Percentiles rank a stretch among this genome's conserved stretches.
These are phyloP conservation scores for Hawksworthiomyces lignivorus DNA, from an alignment of 2,329 filamentous ascomycete genomes.

Conservation along the genomic window DNA sequence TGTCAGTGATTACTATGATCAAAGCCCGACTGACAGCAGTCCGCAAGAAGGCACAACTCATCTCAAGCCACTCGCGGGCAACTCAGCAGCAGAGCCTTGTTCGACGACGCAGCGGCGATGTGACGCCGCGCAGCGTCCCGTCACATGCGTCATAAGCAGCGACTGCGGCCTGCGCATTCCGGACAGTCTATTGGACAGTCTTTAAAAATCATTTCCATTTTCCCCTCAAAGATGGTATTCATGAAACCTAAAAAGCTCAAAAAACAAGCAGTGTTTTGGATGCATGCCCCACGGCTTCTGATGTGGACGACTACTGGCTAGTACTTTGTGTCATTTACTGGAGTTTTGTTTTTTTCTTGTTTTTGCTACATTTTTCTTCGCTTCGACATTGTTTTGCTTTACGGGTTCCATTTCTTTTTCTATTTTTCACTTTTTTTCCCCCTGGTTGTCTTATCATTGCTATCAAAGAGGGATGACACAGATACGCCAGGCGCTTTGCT, in stretches of 20 bases:
- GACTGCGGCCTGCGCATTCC: no score
- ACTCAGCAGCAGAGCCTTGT: conserved; percentile 34
- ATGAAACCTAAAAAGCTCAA: background rate
- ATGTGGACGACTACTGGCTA: background rate
- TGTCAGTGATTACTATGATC: conserved; percentile 55
- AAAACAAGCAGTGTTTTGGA: conserved; percentile 1
- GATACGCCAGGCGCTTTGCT: conserved; percentile 5
- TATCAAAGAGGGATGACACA: background rate
- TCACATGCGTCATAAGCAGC: conserved; percentile 40
- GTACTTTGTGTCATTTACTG: conserved; percentile 1
- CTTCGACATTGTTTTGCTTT: no score
- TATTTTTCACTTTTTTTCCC: background rate
- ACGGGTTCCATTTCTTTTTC: conserved; percentile 1
- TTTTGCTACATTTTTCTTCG: background rate
- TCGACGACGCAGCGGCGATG: conserved; percentile 47
- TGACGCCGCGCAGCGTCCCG: conserved; percentile 47
- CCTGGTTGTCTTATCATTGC: background rate
- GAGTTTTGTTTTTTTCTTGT: conserved; percentile 5
- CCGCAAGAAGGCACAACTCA: conserved; percentile 54
- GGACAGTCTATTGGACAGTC: no score
- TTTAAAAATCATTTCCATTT: no score
- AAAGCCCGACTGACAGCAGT: conserved; percentile 46
- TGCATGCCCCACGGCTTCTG: background rate
- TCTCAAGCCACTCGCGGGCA: conserved; percentile 49
- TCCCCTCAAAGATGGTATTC: no score